A percentile compares a stretch with the other conserved stretches of the same genome.
These are phyloP conservation scores for Kurtzmaniella fragi DNA, from an alignment of 805 yeast genomes.

Conservation along the genomic window DNA sequence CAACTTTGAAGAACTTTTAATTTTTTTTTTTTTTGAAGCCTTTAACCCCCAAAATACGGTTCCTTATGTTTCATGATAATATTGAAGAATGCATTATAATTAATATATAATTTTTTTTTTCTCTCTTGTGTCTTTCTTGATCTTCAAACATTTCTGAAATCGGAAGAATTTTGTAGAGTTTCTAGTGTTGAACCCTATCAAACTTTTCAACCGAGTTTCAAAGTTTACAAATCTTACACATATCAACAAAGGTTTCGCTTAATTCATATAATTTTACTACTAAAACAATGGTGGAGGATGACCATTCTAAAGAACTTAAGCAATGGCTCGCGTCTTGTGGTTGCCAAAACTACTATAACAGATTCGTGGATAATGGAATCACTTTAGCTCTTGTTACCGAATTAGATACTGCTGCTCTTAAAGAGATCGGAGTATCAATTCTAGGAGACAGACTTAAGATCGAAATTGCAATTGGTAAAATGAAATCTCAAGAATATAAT, in stretches of 20 bases:
- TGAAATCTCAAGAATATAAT: slow-evolving; percentile 32
- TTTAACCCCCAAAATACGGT: no score
- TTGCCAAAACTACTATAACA: slow-evolving; percentile 29
- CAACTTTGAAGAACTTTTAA: no score
- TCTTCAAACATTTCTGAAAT: no score
- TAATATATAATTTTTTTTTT: not conserved
- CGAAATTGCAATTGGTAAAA: slow-evolving; percentile 49
- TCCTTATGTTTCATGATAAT: no score
- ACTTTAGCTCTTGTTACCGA: slow-evolving; percentile 53
- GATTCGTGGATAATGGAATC: slow-evolving; percentile 46
- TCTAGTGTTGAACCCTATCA: no score
- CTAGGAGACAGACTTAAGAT: slow-evolving; percentile 81
- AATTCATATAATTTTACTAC: no score
- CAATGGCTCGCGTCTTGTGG: slow-evolving; percentile 31
- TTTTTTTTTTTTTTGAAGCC: no score
- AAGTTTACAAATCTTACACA: no score
- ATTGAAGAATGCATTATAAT: not conserved
- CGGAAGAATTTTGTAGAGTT: no score
- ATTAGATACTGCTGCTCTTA: slow-evolving; percentile 58
- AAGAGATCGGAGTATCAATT: slow-evolving; percentile 66
- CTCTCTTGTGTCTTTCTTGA: no score
- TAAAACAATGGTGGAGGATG: not conserved
- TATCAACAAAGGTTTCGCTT: no score
- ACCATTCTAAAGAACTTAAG: slow-evolving; percentile 21
- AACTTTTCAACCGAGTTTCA: no score